Base-by-base conservation (phyloP, 805 yeast species). In the Naumovozyma dairenensis region DNA sequence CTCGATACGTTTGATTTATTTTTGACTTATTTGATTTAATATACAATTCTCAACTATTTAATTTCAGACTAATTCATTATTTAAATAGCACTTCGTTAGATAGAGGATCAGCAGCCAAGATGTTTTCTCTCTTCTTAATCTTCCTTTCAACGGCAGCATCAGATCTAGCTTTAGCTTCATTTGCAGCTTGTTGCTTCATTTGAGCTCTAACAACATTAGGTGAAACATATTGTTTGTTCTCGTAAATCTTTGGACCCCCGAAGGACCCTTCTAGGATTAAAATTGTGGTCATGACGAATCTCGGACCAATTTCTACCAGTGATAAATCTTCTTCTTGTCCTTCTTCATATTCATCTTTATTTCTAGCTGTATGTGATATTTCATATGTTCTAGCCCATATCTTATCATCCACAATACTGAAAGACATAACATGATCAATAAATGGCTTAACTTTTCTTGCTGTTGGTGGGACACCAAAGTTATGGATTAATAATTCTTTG, bases 161-260 rank as follows among this genome's bases (percentile, higher is more conserved):
- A 33, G 80, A 73, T 63, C 97, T 77, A 25, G 74, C 60, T 44
- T 69, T 71, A 28, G 96, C 94, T 45, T 76, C 77, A 34, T 69
- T 73, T 3, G 96, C 96, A 35, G 80, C 77, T 54, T 80, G 73
- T 48, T 78, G 81, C 57, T 75, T 82, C 44, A 70, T 41, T 66
- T 87, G 96, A 9, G 98, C 84, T 67, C 98, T 81, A 25, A 80
- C 89, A 39, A 82, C 76, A 68, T 92, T 92, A 44, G 98, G 98
- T 39, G 95, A 83, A 31, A 92, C 95, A 60, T 83, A 92, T 62
- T 89, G 92, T 67, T 84, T 87, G 67, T 92, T 92, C 55, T 92
- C 97, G 62, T 84, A 92, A 45, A 92, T 86, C 70, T 87, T 85
- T 44, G 97, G 96, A 15, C 98, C 98, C 36, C 96, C 89, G 51